Conservation (phyloP, 345 rosid genomes). For the Populus nigra region DNA sequence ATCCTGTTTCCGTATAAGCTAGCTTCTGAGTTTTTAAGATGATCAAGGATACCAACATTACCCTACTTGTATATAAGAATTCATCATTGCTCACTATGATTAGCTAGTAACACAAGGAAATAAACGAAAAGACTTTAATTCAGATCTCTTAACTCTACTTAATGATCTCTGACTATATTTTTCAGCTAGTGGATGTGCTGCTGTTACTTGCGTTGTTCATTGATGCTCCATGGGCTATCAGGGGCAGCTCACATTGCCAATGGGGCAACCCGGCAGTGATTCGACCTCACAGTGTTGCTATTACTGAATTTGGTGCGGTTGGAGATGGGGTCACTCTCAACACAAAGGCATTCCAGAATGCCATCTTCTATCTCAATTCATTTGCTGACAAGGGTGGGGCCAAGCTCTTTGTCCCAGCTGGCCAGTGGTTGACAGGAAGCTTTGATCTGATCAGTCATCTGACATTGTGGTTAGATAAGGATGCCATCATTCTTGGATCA, state of each 20-base stretch:
- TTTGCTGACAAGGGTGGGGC: slow-evolving; percentile 98
- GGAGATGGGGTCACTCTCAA: slow-evolving; percentile 95
- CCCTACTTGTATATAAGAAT: not conserved
- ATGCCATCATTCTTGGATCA: slow-evolving; percentile 92
- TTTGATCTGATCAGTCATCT: slow-evolving; percentile 94
- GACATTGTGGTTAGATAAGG: slow-evolving; percentile 83
- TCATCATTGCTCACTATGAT: not conserved
- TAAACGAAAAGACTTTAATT: not conserved
- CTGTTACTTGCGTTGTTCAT: slow-evolving; percentile 53
- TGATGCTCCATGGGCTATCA: slow-evolving; percentile 46
- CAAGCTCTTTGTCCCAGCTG: slow-evolving; percentile 92
- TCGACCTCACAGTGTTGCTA: slow-evolving; percentile 91
- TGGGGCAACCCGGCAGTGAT: slow-evolving; percentile 34
- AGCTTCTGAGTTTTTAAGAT: slow-evolving; percentile 11
- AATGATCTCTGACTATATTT: not conserved
- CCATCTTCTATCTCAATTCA: slow-evolving; percentile 93
- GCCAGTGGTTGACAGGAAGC: slow-evolving; percentile 97
- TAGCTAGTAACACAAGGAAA: not conserved
- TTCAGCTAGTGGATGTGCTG: slow-evolving; percentile 76
- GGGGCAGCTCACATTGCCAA: slow-evolving; percentile 56
- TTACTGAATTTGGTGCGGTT: slow-evolving; percentile 97
- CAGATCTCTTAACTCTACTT: not conserved
- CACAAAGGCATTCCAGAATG: slow-evolving; percentile 98
- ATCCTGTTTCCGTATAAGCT: not conserved
- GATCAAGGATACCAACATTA: not conserved